A percentile compares a stretch with the other conserved stretches of the same genome.
Conservation (phyloP, 2,329 filamentous ascomycete species). For the Elsinoe fawcettii region DNA sequence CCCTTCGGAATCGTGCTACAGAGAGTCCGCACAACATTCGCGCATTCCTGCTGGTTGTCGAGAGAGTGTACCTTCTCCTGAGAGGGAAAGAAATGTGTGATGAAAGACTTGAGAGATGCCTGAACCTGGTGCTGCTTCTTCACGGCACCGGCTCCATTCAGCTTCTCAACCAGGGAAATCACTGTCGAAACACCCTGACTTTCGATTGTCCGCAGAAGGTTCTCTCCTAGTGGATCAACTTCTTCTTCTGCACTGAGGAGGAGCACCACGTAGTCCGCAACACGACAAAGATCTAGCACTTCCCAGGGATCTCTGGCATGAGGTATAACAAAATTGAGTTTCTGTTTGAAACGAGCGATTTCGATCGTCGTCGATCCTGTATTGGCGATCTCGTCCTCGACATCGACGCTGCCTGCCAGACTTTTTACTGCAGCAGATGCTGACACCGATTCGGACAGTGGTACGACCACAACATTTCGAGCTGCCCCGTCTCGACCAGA, state of each 20-base stretch:
- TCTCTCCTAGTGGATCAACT: conserved; percentile 75
- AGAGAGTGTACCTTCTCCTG: conserved; percentile 86
- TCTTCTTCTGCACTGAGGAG: conserved; percentile 75
- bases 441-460: conserved; percentile 68
- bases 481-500: conserved; percentile 79
- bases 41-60: conserved; percentile 81
- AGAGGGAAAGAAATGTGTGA: conserved; percentile 87
- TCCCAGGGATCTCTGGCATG: conserved; percentile 64
- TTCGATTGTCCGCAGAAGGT: conserved; percentile 78
- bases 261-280: conserved; percentile 86
- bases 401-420: conserved; percentile 72
- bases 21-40: conserved; percentile 81
- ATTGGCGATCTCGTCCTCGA: conserved; percentile 56
- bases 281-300: conserved; percentile 75
- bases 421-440: conserved; percentile 57
- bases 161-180: conserved; percentile 65
- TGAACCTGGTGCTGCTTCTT: conserved; percentile 72
- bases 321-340: conserved; percentile 73
- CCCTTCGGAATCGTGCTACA: conserved; percentile 92
- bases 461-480: conserved; percentile 78
- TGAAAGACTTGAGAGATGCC: conserved; percentile 80
- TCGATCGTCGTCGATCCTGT: conserved; percentile 53
- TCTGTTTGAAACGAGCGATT: conserved; percentile 91
- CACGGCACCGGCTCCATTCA: conserved; percentile 68
- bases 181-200: conserved; percentile 91